Base-by-base conservation (phyloP, 2,329 filamentous ascomycete species). In the Aspergillus neoniger region DNA sequence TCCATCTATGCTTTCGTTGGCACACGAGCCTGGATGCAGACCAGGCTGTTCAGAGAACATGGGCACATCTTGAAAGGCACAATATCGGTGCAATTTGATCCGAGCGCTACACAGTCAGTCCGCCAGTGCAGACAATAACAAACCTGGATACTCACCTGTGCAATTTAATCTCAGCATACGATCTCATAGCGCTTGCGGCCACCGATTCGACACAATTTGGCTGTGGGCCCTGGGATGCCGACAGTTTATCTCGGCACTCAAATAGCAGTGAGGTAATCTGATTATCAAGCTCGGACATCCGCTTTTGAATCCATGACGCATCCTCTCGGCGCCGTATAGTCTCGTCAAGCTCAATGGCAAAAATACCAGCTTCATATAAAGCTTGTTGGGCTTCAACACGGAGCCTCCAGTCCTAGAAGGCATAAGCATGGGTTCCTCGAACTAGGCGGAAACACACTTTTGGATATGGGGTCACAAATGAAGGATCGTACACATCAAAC, bases 61-160 rank as follows among this genome's bases (percentile, higher is more conserved):
- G 2, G 70, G 68, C 3, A 69, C 59, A 38, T 73, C 71, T 52
- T 63, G 65, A 55, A 74, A 74, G 10, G 71, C 71, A 15, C 66
- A 65, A 36, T 71, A 69, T 15, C 71, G 67, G 55, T 74, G 69
- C 6, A 69, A 51, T 60, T 72, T 74, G 36, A 74, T 70, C 15
- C 68, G 64, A 17, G 71, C 70, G 30, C 70, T 74, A 28, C 12
- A 30, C 17, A 2, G 28, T 57, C 6, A 50, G 57, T 25, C 25
- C 32, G 12, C 5, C 4, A 2, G 1, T 32, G 25, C 44, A 14
- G 2, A 10, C 10, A 15, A 21, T 5, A 4, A 15, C 30, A 4
- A n/a, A 7, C 15, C 4, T 4, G 25, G 28, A 30, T 23, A 28
- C 48, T 19, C 60, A 67, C 66, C 61, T 67, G 39, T 65, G 63